Conservation (phyloP, 2,329 filamentous ascomycete species). For the Botryosphaeria dothidea region DNA sequence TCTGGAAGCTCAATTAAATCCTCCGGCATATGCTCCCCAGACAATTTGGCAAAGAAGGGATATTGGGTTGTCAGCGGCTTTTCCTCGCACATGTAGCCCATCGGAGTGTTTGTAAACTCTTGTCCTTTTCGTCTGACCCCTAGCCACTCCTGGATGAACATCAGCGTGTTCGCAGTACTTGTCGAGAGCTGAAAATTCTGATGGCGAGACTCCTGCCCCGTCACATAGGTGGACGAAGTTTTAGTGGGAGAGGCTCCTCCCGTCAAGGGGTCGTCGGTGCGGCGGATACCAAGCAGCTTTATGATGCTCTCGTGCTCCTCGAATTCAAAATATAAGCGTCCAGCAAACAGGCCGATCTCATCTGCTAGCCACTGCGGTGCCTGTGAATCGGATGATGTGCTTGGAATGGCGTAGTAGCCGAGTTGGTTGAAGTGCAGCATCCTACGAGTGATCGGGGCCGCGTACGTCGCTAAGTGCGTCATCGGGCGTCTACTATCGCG, state of each 20-base stretch:
- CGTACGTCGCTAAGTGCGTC: constrained; percentile 57
- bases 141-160: constrained; percentile 58
- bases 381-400: constrained; percentile 40
- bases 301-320: constrained; percentile 41
- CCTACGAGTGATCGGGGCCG: constrained; percentile 59
- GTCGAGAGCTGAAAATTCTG: background rate
- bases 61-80: constrained; percentile 51
- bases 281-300: constrained; percentile 29
- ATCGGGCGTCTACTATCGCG: background rate
- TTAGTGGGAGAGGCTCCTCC: too few relatives aligned
- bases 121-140: constrained; percentile 55
- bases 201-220: background rate
- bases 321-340: constrained; percentile 61
- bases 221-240: too few relatives aligned
- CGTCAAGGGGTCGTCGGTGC: background rate
- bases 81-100: constrained; percentile 58
- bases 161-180: constrained; percentile 29
- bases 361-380: constrained; percentile 57
- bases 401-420: constrained; percentile 54
- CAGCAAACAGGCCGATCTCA: constrained; percentile 62
- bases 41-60: too few relatives aligned
- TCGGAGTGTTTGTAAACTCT: constrained; percentile 60
- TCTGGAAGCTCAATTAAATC: too few relatives aligned
- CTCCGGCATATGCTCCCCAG: too few relatives aligned
- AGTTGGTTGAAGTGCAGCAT: constrained; percentile 63